phyloP scores from a whole-genome alignment of 345 rosid species.

The Mallotus nudiflorus region DNA sequence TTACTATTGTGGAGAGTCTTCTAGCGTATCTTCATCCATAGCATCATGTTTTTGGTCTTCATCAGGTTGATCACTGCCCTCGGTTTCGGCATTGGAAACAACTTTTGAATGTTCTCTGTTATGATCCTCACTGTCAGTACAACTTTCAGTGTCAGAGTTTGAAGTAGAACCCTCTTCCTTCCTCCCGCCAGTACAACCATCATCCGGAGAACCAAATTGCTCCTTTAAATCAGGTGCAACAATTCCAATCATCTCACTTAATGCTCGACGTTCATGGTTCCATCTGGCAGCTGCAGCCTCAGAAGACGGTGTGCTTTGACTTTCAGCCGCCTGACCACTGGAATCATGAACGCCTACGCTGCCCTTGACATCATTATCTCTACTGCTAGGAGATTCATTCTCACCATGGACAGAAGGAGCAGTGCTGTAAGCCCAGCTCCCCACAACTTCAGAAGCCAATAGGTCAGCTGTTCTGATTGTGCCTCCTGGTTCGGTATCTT shows the following conservation, averaged over 20 bases:
- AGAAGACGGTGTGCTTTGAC: conserved; percentile 56
- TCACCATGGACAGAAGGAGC: conserved; percentile 82
- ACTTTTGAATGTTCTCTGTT: conserved; percentile 12
- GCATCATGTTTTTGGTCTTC: conserved; percentile 33
- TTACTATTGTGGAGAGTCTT: conserved; percentile 33
- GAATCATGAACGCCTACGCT: conserved; percentile 42
- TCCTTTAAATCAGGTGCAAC: conserved; percentile 64
- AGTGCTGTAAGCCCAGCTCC: conserved; percentile 88
- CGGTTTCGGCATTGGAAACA: conserved; percentile 49
- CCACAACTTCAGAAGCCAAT: conserved; percentile 78
- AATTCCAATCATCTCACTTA: conserved; percentile 64
- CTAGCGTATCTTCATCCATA: conserved; percentile 59
- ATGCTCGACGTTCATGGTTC: conserved; percentile 43
- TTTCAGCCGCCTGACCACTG: conserved; percentile 48
- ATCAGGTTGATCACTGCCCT: conserved; percentile 35
- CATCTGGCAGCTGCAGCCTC: conserved; percentile 30
- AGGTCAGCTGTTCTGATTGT: conserved; percentile 78
- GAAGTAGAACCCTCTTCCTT: conserved; percentile 41
- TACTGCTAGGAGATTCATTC: conserved; percentile 54
- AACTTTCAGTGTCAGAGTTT: conserved; percentile 57
- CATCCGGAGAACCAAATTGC: conserved; percentile 36
- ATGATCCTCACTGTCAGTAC: conserved; percentile 39
- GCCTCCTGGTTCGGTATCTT: conserved; percentile 65
- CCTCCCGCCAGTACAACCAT: conserved; percentile 31
- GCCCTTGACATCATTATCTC: conserved; percentile 47